Evolutionary conservation across 495 filamentous ascomycete genomes (phyloP), one percentile per base, ranked within the genome.

Genomic region (Aspergillus carlsbadensis): DNA sequence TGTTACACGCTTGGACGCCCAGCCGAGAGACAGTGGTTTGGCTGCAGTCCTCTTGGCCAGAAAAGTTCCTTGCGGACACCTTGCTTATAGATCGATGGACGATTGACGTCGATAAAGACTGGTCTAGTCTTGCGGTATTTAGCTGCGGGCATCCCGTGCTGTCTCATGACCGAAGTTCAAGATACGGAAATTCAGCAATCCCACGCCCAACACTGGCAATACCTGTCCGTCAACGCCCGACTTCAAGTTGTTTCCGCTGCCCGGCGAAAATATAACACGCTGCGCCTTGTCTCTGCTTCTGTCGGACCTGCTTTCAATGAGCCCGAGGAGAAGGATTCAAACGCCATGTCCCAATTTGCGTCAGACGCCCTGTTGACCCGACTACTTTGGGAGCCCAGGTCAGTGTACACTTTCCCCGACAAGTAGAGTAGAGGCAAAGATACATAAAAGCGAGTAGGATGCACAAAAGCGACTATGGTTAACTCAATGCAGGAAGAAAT

Each of bases 341-440:
- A 31, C 41, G 56, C n/a, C 24, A 64, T 64, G 61, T 42, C 61
- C 36, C 57, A 41, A 54, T 42, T 51, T 44, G 49, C 56, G 26
- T 48, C 57, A 14, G 61, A 64, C 14, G 39, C 61, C 17, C 42
- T 64, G 29, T n/a, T 75, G 44, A 70, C 66, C 17, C 67, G 72
- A 34, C 57, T 75, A 26, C 58, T 61, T 26, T 75, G 72, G 72
- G 72, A 73, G 54, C 68, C 69, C 15, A 67, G 62, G 72, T 75
- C 8, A 62, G 72, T 73, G 18, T 43, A 26, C 5, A 22, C n/a
- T 47, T 54, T 15, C 15, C 36, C 31, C 7, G 26, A 37, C 10
- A 35, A n/a, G 5, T 26, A 0, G 15, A 8, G 31, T 22, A 49
- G 22, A 45, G 13, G 6, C 22, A 35, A 40, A 22, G 35, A 35